Conservation (phyloP, 1,139 yeast genomes). For the Hyphopichia fennica region DNA sequence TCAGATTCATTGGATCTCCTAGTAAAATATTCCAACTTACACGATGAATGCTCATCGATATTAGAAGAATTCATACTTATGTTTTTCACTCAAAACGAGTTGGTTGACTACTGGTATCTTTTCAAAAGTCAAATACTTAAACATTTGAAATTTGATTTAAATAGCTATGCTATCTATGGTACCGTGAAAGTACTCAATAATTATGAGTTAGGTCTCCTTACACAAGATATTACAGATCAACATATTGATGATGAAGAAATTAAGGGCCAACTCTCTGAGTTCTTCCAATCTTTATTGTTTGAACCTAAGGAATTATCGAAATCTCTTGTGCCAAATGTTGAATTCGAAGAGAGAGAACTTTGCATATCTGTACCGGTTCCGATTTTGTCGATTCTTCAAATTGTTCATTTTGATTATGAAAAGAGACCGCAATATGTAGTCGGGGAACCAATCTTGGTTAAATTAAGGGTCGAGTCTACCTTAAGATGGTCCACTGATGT, state of each 20-base stretch:
- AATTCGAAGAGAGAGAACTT: conserved; percentile 20
- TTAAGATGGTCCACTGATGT: conserved; percentile 40
- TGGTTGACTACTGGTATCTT: conserved; percentile 24
- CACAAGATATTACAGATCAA: conserved; percentile 13
- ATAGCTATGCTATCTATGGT: conserved; percentile 35
- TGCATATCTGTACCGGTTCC: conserved; percentile 56
- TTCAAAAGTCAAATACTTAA: conserved; percentile 23
- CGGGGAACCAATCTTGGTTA: conserved; percentile 60
- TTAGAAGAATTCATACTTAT: conserved; percentile 10
- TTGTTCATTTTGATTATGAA: conserved; percentile 45
- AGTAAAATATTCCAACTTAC: conserved; percentile 46
- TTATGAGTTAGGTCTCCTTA: conserved; percentile 12
- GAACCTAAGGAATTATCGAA: not conserved
- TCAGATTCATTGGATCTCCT: conserved; percentile 41
- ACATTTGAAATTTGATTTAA: conserved; percentile 33
- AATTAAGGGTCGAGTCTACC: conserved; percentile 44
- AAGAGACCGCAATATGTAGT: conserved; percentile 48
- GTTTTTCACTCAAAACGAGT: conserved; percentile 9
- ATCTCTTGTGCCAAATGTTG: not conserved
- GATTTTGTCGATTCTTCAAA: conserved; percentile 48
- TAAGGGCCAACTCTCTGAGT: conserved; percentile 12
- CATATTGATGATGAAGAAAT: conserved; percentile 14
- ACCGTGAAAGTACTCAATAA: conserved; percentile 22
- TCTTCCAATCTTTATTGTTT: conserved; percentile 8
- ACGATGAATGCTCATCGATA: conserved; percentile 38